phyloP scores from a whole-genome alignment of 75 land plant species.

The Picea sitchensis region DNA sequence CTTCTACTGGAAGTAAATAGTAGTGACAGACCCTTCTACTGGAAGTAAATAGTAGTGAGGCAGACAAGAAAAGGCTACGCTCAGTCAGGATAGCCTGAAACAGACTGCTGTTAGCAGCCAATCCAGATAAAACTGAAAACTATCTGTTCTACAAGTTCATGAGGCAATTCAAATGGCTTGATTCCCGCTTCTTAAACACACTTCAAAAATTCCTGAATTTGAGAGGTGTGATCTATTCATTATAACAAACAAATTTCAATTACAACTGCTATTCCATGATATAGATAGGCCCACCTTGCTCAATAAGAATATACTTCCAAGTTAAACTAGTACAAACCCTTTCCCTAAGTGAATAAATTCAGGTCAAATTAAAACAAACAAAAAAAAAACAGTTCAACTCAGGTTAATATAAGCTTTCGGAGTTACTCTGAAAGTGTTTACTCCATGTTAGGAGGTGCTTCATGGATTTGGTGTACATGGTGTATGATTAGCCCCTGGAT shows the following conservation, averaged over 20 bases:
- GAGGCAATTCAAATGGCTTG: background rate
- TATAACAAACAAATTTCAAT: background rate
- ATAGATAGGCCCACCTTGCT: background rate
- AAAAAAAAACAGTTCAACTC: background rate
- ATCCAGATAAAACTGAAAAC: background rate
- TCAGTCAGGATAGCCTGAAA: background rate
- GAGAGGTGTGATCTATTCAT: background rate
- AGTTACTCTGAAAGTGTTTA: too few species aligned
- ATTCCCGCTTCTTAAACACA: background rate
- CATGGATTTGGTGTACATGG: too few species aligned
- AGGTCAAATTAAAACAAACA: background rate
- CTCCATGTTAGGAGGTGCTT: too few species aligned
- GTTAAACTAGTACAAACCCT: background rate
- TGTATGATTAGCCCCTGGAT: too few species aligned
- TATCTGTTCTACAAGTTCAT: background rate
- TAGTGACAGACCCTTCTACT: background rate
- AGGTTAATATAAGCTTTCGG: background rate
- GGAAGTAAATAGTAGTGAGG: background rate
- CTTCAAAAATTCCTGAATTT: background rate
- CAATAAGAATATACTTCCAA: background rate
- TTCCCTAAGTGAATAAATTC: background rate
- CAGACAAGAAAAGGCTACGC: background rate
- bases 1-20: background rate
- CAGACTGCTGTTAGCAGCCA: background rate
- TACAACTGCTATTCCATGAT: background rate